Evolutionary conservation across 2,329 filamentous ascomycete genomes (phyloP).

Genomic region (Ophiostoma quercus): DNA sequence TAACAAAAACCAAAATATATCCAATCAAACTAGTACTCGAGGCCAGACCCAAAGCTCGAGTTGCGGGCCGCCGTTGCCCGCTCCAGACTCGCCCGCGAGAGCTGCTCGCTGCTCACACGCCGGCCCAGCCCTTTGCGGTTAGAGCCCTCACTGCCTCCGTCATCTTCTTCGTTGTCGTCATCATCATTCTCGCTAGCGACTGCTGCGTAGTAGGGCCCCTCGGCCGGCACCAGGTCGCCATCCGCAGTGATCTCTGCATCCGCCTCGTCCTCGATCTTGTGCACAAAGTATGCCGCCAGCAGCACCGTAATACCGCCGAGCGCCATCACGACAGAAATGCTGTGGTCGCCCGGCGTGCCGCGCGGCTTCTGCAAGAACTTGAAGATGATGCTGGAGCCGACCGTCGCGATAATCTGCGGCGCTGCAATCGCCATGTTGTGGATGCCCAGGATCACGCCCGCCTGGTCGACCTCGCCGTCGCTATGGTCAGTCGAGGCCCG

Average conservation of each 20-base stretch:
- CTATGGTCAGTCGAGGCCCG: conserved; percentile 27
- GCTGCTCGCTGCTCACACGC: conserved; percentile 40
- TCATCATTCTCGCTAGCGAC: conserved; percentile 11
- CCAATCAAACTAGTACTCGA: conserved; percentile 38
- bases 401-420: conserved; percentile 84
- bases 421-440: conserved; percentile 93
- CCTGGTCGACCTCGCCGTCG: conserved; percentile 61
- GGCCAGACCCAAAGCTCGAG: conserved; percentile 45
- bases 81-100: conserved; percentile 42
- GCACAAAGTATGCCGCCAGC: conserved; percentile 67
- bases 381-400: conserved; percentile 81
- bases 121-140: conserved; percentile 31
- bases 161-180: background rate
- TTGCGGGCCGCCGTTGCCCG: conserved; percentile 45
- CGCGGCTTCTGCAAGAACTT: conserved; percentile 79
- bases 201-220: conserved; percentile 36
- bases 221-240: conserved; percentile 37
- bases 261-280: conserved; percentile 59
- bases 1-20: background rate
- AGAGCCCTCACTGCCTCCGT: conserved; percentile 9
- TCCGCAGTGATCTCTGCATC: conserved; percentile 44
- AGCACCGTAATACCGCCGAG: conserved; percentile 77
- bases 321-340: conserved; percentile 79
- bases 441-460: conserved; percentile 85
- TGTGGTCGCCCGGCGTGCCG: conserved; percentile 76